Conservation (phyloP, 805 yeast genomes). For the Nakazawaea ambrosiae region DNA sequence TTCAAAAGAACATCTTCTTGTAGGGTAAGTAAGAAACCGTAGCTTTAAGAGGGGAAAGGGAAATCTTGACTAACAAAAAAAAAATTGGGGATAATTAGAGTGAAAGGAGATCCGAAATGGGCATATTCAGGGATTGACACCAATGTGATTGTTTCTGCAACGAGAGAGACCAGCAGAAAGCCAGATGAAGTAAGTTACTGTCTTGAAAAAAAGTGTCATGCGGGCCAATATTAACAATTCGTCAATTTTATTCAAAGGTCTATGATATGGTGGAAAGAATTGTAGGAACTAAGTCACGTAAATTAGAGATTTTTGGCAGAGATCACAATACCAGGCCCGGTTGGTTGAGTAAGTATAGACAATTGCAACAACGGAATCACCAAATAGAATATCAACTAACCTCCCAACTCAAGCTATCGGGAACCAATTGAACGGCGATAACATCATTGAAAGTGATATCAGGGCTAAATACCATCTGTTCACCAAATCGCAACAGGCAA, state of each 20-base stretch:
- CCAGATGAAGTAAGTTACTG: constrained; percentile 65
- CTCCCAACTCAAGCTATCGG: constrained; percentile 3
- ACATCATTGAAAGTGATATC: neutral
- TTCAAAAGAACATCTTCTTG: constrained; percentile 82
- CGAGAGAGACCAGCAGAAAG: constrained; percentile 84
- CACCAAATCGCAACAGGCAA: neutral
- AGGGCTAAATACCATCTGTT: neutral
- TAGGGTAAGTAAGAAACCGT: constrained; percentile 42
- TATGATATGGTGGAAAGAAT: constrained; percentile 81
- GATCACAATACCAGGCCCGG: constrained; percentile 83
- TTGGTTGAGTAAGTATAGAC: constrained; percentile 55
- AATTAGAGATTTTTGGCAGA: constrained; percentile 85
- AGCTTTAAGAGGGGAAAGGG: too few species aligned
- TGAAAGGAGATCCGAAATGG: constrained; percentile 79
- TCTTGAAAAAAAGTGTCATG: neutral
- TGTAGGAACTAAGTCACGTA: constrained; percentile 70
- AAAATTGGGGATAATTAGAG: too few species aligned
- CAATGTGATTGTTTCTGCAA: constrained; percentile 72
- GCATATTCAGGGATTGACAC: constrained; percentile 57
- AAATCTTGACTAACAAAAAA: too few species aligned
- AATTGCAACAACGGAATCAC: neutral
- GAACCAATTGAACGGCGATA: constrained; percentile 1
- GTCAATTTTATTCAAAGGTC: too few species aligned
- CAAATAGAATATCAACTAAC: too few species aligned
- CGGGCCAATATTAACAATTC: neutral